phyloP scores from a whole-genome alignment of 169 alveolate genomes.

The Eimeria maxima region DNA sequence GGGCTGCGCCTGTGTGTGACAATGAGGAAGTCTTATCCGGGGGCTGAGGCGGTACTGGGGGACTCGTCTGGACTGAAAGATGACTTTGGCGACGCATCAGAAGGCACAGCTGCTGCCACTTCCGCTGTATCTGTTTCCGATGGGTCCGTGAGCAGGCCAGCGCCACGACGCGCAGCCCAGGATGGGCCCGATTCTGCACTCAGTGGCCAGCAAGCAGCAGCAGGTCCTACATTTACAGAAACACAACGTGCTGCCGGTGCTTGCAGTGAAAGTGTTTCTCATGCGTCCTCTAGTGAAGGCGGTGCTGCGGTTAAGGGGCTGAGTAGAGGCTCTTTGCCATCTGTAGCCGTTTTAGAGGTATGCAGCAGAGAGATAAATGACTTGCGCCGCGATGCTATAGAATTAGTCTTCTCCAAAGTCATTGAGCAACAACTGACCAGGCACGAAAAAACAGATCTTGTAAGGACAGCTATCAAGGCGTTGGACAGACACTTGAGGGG shows the following conservation, averaged over 20 bases:
- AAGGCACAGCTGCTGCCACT: background rate
- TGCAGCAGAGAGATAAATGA: conserved; percentile 60
- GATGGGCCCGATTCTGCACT: background rate
- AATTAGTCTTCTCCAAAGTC: conserved; percentile 59
- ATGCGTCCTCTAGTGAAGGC: background rate
- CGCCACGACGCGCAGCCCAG: background rate
- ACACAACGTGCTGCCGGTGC: background rate
- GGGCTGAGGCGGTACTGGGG: background rate
- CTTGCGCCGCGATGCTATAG: conserved; percentile 59
- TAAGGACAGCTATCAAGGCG: conserved; percentile 61
- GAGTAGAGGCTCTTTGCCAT: background rate
- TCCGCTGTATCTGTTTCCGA: background rate
- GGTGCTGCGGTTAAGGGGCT: background rate
- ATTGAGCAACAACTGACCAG: conserved; percentile 16
- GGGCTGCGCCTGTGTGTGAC: conserved; percentile 50
- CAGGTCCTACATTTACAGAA: background rate
- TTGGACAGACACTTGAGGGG: conserved; percentile 69
- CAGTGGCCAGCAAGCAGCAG: background rate
- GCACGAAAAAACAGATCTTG: conserved; percentile 5
- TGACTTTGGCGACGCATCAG: background rate
- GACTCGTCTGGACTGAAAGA: background rate
- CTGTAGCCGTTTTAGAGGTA: conserved; percentile 51
- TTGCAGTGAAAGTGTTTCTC: background rate
- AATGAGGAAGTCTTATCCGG: conserved; percentile 50
- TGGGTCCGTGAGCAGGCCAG: background rate